Conservation (phyloP, 495 filamentous ascomycete genomes). For the Tirmania nivea region DNA sequence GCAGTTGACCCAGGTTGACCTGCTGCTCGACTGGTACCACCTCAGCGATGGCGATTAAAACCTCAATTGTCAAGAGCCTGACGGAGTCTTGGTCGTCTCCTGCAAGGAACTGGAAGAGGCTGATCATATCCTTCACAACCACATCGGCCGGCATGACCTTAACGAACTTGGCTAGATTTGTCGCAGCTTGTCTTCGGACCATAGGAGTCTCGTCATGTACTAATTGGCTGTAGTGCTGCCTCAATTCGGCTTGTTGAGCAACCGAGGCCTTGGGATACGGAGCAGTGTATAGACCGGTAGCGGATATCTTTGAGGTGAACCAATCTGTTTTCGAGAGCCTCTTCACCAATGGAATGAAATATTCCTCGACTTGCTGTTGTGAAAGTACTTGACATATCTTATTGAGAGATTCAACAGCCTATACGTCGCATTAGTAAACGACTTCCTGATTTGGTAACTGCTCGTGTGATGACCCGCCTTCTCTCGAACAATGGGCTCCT, state of each 20-base stretch:
- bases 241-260: constrained; percentile 64
- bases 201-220: constrained; percentile 98
- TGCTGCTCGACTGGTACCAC: constrained; percentile 96
- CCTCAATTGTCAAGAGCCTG: constrained; percentile 82
- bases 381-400: constrained; percentile 90
- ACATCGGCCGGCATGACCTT: constrained; percentile 79
- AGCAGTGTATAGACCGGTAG: constrained; percentile 76
- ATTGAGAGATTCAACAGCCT: constrained; percentile 97
- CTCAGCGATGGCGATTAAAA: constrained; percentile 89
- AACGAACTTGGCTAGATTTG: constrained; percentile 90
- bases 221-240: constrained; percentile 72
- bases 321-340: constrained; percentile 97
- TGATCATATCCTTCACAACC: constrained; percentile 96
- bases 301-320: constrained; percentile 98
- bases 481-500: constrained; percentile 90
- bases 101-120: constrained; percentile 89
- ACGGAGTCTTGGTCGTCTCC: constrained; percentile 95
- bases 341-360: constrained; percentile 82
- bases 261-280: constrained; percentile 77
- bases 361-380: constrained; percentile 78
- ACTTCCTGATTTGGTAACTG: not conserved
- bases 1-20: constrained; percentile 75
- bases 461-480: constrained; percentile 38
- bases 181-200: constrained; percentile 90
- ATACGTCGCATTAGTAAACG: not conserved